Evolutionary conservation across 371 early-diverging fungal genomes (phyloP), one percentile per base, ranked within the genome.

Genomic region (Mortierella sp.): DNA sequence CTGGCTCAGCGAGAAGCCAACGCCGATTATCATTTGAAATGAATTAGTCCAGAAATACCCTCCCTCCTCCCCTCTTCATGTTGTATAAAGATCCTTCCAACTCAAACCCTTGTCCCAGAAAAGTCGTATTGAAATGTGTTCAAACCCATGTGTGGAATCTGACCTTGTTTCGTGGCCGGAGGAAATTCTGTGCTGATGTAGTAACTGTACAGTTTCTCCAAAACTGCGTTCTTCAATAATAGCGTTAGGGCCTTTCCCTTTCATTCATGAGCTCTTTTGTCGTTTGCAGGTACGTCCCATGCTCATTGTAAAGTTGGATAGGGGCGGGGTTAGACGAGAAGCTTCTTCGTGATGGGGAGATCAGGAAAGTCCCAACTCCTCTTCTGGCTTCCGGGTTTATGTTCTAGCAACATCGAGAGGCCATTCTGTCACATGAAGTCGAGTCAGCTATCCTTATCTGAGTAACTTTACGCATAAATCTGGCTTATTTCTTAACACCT

Each of bases 1-100:
- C 2, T 79, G 79, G 79, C 66, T 79, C 14, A 57, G 60, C 18
- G 79, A 73, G 28, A 79, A 72, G 61, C 60, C 72, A 26, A 48
- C 68, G 6, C 79, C 79, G 4, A 68, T 77, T 44, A 60, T 79
- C 26, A 25, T 75, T 23, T 48, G 21, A 57, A 29, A 37, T 37
- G 37, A 37, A 3, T 9, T 9, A 3, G 3, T 37, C 37, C 37
- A 3, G 37, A 9, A 37, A 37, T 37, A 37, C 37, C 37, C 37
- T 5, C 37, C 37, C 37, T 45, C 7, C 43, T 19, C 26, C 1
- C 25, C 21, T 30, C n/a, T n/a, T 21, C 15, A 45, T 21, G n/a
- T 29, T 19, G 26, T 51, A n/a, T 45, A 28, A 45, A 29, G 46
- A 29, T 23, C 47, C 15, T 26, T 30, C n/a, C n/a, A n/a, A n/a